phyloP scores from a whole-genome alignment of 768 basidiomycete species.

The Gymnopilus junonius region DNA sequence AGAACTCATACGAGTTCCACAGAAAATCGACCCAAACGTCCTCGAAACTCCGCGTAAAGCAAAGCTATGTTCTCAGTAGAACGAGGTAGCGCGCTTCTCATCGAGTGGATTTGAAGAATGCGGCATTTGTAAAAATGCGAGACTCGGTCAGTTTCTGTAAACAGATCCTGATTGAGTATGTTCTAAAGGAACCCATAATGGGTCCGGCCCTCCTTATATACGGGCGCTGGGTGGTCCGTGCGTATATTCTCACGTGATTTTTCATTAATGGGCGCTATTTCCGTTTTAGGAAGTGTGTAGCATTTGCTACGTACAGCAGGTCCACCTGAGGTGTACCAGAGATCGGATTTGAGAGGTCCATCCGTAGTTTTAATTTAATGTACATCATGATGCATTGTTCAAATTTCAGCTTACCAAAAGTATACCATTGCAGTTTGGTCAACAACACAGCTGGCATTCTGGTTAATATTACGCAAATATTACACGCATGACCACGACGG shows the following conservation, averaged over 20 bases:
- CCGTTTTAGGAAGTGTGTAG: not conserved
- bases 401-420: too few relatives aligned
- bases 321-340: too few relatives aligned
- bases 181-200: conserved; percentile 50
- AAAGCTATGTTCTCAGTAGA: conserved; percentile 64
- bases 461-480: too few relatives aligned
- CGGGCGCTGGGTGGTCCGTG: conserved; percentile 30
- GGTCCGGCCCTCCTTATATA: conserved; percentile 28
- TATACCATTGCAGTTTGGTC: too few relatives aligned
- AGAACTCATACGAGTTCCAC: conserved; percentile 29
- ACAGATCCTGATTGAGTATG: conserved; percentile 85
- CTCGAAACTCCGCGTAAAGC: conserved; percentile 49
- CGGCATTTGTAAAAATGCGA: conserved; percentile 80
- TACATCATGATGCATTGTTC: too few relatives aligned
- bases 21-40: conserved; percentile 58
- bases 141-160: conserved; percentile 83
- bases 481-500: too few relatives aligned
- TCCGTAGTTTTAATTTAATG: too few relatives aligned
- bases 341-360: too few relatives aligned
- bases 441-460: too few relatives aligned
- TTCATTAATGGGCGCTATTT: not conserved
- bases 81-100: conserved; percentile 68
- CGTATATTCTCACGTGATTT: conserved; percentile 7
- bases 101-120: conserved; percentile 74
- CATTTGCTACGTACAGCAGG: too few relatives aligned